These are phyloP conservation scores for Phoma sp. DNA, from an alignment of 2,329 filamentous ascomycete genomes.

Conservation along the genomic window DNA sequence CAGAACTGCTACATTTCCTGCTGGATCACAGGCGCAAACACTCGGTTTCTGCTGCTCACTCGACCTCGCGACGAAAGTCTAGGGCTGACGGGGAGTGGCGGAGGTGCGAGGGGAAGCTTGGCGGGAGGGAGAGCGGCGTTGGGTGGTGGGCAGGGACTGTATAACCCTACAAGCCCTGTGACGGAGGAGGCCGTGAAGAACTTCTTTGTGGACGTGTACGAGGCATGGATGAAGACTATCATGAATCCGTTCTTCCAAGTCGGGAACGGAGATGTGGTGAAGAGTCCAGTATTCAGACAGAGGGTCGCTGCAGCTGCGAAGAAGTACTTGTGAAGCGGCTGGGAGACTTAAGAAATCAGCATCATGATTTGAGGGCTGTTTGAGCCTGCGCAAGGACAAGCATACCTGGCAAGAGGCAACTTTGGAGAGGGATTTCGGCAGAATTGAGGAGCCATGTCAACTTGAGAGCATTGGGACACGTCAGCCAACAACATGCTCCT, in stretches of 20 bases:
- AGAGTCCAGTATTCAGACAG: conserved; percentile 82
- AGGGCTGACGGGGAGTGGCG: conserved; percentile 28
- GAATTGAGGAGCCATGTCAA: not conserved
- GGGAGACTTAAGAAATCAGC: not conserved
- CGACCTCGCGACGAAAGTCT: conserved; percentile 65
- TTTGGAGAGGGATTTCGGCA: not conserved
- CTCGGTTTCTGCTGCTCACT: conserved; percentile 93
- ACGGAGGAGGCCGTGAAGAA: conserved; percentile 95
- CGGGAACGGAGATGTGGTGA: conserved; percentile 83
- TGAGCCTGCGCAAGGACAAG: no score
- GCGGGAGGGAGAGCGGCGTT: conserved; percentile 39
- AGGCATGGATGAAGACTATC: conserved; percentile 93
- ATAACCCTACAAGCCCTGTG: conserved; percentile 83
- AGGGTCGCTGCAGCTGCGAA: conserved; percentile 86
- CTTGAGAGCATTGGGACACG: not conserved
- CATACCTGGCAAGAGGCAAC: not conserved
- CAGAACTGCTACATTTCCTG: conserved; percentile 94
- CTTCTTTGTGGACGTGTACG: conserved; percentile 95
- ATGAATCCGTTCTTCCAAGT: conserved; percentile 96
- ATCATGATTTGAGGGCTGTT: not conserved
- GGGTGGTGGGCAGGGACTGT: conserved; percentile 53
- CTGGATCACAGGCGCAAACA: conserved; percentile 90
- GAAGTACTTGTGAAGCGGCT: conserved; percentile 75
- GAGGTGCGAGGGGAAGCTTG: conserved; percentile 37
- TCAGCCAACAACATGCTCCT: not conserved